Conservation (phyloP, 148 eudicot species). For the Rhododendron ferrugineum region DNA sequence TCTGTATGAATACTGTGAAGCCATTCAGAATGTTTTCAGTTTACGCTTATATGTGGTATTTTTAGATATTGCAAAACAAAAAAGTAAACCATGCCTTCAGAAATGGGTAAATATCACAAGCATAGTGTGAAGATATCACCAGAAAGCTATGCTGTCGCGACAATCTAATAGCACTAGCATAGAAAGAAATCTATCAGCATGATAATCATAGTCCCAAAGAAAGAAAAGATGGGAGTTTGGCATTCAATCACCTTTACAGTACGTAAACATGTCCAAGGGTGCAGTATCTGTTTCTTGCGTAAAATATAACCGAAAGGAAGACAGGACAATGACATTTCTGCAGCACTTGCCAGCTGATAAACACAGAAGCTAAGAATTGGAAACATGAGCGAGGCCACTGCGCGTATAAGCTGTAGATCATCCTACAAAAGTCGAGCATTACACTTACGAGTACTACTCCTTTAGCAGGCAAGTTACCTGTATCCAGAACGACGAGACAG, state of each 20-base stretch:
- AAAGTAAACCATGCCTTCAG: neutral
- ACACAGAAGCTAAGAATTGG: neutral
- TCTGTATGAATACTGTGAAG: neutral
- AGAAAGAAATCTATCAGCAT: neutral
- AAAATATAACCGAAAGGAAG: neutral
- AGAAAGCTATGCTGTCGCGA: neutral
- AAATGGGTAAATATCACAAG: neutral
- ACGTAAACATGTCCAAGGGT: neutral
- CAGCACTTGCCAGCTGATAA: conserved; percentile 1
- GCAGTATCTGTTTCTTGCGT: neutral
- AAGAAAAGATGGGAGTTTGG: neutral
- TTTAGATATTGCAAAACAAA: neutral
- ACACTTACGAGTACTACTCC: neutral
- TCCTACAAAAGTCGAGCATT: neutral
- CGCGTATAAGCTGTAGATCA: neutral
- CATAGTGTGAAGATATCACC: neutral
- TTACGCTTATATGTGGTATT: neutral
- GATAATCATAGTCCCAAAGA: neutral
- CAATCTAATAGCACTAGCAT: neutral
- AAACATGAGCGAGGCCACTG: neutral
- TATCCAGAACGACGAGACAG: neutral
- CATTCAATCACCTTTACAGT: neutral
- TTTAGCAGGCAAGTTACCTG: neutral
- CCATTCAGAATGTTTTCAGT: neutral
- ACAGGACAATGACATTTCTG: neutral